phyloP scores from a whole-genome alignment of 1,284 basidiomycete species.

The Puccinia novopanici region DNA sequence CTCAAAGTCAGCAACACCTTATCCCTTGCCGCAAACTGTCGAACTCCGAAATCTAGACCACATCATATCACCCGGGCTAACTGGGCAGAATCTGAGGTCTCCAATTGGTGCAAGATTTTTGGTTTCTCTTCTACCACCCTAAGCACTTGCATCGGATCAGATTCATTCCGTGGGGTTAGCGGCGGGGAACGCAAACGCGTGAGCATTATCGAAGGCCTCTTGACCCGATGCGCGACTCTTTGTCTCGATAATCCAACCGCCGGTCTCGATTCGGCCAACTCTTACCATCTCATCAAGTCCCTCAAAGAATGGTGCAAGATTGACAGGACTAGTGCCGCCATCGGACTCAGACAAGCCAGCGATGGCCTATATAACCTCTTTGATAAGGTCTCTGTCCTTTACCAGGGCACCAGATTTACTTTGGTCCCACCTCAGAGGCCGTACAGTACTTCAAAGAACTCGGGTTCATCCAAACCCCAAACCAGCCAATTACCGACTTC shows the following conservation, averaged over 20 bases:
- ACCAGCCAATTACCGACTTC: slow-evolving; percentile 40
- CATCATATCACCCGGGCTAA: slow-evolving; percentile 18
- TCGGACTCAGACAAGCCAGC: slow-evolving; percentile 37
- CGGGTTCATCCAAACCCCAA: slow-evolving; percentile 25
- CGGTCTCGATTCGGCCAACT: slow-evolving; percentile 43
- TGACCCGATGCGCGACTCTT: slow-evolving; percentile 18
- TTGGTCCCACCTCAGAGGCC: slow-evolving; percentile 39
- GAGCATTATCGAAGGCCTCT: slow-evolving; percentile 38
- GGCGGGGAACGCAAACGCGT: slow-evolving; percentile 49
- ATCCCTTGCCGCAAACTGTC: slow-evolving; percentile 32
- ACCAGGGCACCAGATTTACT: slow-evolving; percentile 47
- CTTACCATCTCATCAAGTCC: slow-evolving; percentile 41
- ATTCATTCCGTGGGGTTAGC: slow-evolving; percentile 29
- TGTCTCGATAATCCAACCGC: slow-evolving; percentile 50
- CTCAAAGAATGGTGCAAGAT: slow-evolving; percentile 46
- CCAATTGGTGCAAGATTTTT: slow-evolving; percentile 35
- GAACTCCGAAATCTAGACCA: background rate
- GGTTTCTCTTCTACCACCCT: slow-evolving; percentile 23
- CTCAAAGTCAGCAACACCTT: slow-evolving; percentile 33
- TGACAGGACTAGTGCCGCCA: slow-evolving; percentile 25
- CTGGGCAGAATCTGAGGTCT: slow-evolving; percentile 15
- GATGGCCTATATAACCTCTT: slow-evolving; percentile 40
- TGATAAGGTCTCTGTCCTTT: slow-evolving; percentile 44
- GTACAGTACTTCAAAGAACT: slow-evolving; percentile 38
- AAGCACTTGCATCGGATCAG: slow-evolving; percentile 30